Evolutionary conservation across 1,139 yeast species (phyloP), one percentile per base, ranked within the genome.

Genomic region (Maudiozyma humilis): DNA sequence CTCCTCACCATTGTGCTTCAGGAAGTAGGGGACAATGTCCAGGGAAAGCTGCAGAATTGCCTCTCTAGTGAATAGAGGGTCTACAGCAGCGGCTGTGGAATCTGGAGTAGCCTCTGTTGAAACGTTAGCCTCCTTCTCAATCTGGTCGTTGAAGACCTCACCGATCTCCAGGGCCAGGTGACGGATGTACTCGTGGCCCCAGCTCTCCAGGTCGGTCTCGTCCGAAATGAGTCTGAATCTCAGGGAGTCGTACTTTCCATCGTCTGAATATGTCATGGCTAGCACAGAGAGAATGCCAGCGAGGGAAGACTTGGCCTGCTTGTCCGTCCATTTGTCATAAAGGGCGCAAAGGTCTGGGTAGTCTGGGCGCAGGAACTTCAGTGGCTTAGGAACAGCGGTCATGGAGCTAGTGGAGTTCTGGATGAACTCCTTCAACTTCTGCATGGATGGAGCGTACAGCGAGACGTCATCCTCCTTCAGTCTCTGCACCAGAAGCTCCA

Each of bases 311-410:
- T 72, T 72, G 47, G 70, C 54, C 2, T 50, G 47, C 10, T 53
- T 52, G 44, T 67, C 66, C 4, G 70, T 67, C 96, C 96, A 88
- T 31, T 71, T 68, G 39, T 77, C 80, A 62, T 83, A 85, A 35
- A 84, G 67, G 44, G 70, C 75, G 38, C 78, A 76, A 58, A 91
- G 71, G 27, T 72, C 62, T 16, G 82, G 82, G 62, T 82, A 91
- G 56, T 80, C 87, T 14, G 97, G 95, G 58, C 96, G 79, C 54
- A 93, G 73, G 63, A 93, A 93, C 69, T 93, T 93, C 67, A 91
- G 76, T 13, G 99, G 98, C 64, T 91, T 93, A 38, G 99, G 99
- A 39, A 93, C 98, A 1, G 99, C 99, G 2, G 98, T 93, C 96
- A 91, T 91, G 7, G 97, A 88, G 30, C 96, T 86, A 3, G 98